Evolutionary conservation across 495 filamentous ascomycete genomes (phyloP).

Genomic region (Xylaria flabelliformis): DNA sequence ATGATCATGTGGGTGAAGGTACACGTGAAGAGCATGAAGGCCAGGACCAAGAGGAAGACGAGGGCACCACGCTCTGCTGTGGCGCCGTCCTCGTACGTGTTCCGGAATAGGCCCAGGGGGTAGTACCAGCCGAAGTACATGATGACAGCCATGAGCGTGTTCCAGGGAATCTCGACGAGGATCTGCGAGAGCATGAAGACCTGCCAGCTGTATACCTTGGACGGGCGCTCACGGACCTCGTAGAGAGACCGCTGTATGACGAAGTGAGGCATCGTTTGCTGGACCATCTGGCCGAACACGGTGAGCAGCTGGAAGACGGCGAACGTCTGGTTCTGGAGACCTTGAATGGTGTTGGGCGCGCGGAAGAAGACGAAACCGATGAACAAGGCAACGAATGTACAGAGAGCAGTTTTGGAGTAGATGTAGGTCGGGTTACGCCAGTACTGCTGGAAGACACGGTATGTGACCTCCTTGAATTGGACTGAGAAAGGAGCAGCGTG

Average conservation of each 20-base stretch:
- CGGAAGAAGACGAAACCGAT: conserved; percentile 90
- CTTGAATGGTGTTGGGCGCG: conserved; percentile 71
- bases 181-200: conserved; percentile 83
- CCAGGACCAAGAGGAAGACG: conserved; percentile 69
- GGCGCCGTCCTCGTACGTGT: conserved; percentile 64
- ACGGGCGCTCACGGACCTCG: conserved; percentile 84
- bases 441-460: conserved; percentile 84
- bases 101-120: conserved; percentile 75
- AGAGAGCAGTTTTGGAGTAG: conserved; percentile 70
- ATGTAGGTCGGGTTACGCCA: conserved; percentile 90
- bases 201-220: conserved; percentile 82
- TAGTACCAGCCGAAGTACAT: conserved; percentile 83
- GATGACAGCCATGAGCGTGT: conserved; percentile 69
- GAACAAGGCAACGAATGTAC: conserved; percentile 69
- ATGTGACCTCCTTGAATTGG: conserved; percentile 61
- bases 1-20: conserved; percentile 75
- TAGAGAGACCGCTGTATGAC: conserved; percentile 79
- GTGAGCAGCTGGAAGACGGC: conserved; percentile 82
- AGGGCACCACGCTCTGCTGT: conserved; percentile 66
- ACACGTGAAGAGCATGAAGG: conserved; percentile 72
- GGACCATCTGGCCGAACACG: conserved; percentile 75
- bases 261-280: conserved; percentile 89
- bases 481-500: conserved; percentile 62
- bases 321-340: conserved; percentile 88
- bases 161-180: conserved; percentile 77